Base-by-base conservation (phyloP, 768 basidiomycete species). In the Termitomyces sp. region DNA sequence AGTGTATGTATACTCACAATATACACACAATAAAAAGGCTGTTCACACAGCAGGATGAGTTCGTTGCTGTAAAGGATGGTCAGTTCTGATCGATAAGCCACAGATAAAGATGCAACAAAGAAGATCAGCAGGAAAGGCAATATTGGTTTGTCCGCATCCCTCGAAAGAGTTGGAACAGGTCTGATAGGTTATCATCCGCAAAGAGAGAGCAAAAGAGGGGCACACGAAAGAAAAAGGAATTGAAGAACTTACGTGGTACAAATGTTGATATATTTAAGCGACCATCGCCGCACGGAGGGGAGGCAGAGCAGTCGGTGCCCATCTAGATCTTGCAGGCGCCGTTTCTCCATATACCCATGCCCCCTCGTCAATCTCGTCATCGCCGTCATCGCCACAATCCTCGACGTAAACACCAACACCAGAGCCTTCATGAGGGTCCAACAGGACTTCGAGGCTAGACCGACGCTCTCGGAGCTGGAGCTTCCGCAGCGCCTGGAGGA, bases 401-500 rank as follows among this genome's bases (percentile, higher is more conserved):
- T 92, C 86, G 23, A 92, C 88, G 59, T 84, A 92, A 23, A 92
- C 86, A 1, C 86, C 83, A 21, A 92, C 88, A 1, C 90, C 90
- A 9, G 81, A 77, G 25, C 82, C 85, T 2, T 90, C 88, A 41
- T 80, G 75, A 0, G 89, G 86, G 47, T 89, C 82, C 9, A 92
- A 67, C 14, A 92, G 71, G 29, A 89, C 77, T 69, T 86, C 87
- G 48, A 74, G 61, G 25, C 72, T 72, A 5, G 73, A 67, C 59
- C 59, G 69, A 35, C 70, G 75, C 63, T 81, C 77, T 45, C 77
- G 74, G 3, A 84, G 62, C 66, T 91, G 83, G 2, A 98, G 79
- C 62, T 80, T 82, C 62, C 77, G 80, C 54, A 98, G 74, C 16
- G 96, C 96, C 11, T 77, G 66, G 27, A 93, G 89, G 61, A 98